These are phyloP conservation scores for Dioscorea dumetorum DNA, from an alignment of 106 monocot species.

Conservation along the genomic window DNA sequence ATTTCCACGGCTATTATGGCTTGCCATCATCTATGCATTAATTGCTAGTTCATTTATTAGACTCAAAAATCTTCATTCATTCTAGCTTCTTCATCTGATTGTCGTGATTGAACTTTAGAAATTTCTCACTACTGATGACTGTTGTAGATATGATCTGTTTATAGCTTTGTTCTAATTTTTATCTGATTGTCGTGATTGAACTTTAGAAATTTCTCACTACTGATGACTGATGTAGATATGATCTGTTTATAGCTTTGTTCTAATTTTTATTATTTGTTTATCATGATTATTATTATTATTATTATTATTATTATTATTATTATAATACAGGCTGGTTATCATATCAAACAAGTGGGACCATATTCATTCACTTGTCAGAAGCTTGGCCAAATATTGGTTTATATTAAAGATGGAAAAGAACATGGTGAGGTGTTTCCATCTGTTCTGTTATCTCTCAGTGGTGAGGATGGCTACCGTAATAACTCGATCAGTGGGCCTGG, in stretches of 20 bases:
- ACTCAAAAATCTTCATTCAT: no score
- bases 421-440: slow-evolving; percentile 54
- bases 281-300: neutral
- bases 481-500: slow-evolving; percentile 75
- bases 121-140: no score
- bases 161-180: neutral
- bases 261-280: slow-evolving; percentile 1
- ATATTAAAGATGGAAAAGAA: slow-evolving; percentile 43
- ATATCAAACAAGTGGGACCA: slow-evolving; percentile 60
- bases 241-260: no score
- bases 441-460: slow-evolving; percentile 91
- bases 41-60: no score
- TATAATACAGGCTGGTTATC: slow-evolving; percentile 69
- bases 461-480: slow-evolving; percentile 96
- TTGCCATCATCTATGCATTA: no score
- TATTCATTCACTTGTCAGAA: slow-evolving; percentile 79
- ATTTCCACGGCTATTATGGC: no score
- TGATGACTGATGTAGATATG: no score
- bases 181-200: neutral
- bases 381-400: slow-evolving; percentile 74
- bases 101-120: no score
- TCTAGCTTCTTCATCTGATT: no score
- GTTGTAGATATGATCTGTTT: no score
- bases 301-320: no score
- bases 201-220: no score